These are phyloP conservation scores for Leucocoprinus birnbaumii DNA, from an alignment of 768 basidiomycete species.

Conservation along the genomic window DNA sequence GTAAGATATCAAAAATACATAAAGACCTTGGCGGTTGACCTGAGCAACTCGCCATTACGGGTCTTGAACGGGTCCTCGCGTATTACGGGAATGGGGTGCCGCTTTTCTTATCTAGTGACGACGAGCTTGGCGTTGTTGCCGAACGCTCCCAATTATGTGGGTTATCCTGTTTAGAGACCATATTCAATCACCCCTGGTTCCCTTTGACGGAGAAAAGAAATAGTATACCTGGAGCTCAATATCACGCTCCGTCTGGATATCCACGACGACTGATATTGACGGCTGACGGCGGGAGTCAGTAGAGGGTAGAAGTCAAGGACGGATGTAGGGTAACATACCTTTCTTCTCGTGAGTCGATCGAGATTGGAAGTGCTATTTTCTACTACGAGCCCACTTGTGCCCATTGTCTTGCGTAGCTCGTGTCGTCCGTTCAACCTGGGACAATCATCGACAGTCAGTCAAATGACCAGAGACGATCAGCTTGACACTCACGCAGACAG, in stretches of 20 bases:
- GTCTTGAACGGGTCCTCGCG: neutral
- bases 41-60: too few relatives aligned
- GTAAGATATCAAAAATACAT: too few relatives aligned
- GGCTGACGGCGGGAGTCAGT: too few relatives aligned
- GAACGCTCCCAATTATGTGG: neutral
- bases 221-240: neutral
- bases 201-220: neutral
- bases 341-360: neutral
- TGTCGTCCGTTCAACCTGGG: slow-evolving; percentile 20
- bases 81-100: neutral
- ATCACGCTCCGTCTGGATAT: slow-evolving; percentile 4
- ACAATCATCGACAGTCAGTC: neutral
- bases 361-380: neutral
- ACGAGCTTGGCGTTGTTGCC: neutral
- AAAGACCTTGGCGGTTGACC: too few relatives aligned
- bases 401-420: slow-evolving; percentile 17
- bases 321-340: neutral
- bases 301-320: too few relatives aligned
- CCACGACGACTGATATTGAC: slow-evolving; percentile 1
- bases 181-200: neutral
- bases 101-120: neutral
- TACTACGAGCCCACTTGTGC: neutral
- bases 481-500: slow-evolving; percentile 19
- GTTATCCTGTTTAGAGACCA: neutral
- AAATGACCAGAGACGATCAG: neutral